Percentiles rank a stretch among this genome's conserved stretches.
These are phyloP conservation scores for Areca catechu DNA, from an alignment of 176 grass and related monocot species.

Conservation along the genomic window DNA sequence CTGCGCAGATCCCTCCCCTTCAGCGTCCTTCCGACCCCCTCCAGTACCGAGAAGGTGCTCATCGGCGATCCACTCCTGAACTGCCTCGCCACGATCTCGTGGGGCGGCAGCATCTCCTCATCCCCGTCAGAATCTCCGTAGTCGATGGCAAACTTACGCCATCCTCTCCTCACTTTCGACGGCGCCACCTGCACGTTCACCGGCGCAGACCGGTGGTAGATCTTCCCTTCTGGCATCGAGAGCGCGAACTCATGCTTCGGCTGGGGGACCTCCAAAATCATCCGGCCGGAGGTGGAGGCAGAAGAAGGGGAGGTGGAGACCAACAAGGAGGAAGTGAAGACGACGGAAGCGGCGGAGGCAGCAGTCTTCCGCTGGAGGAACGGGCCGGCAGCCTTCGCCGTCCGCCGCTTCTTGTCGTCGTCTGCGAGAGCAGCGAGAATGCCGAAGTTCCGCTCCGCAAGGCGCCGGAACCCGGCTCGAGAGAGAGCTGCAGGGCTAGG, in stretches of 20 bases:
- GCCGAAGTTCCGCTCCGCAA: conserved; percentile 7
- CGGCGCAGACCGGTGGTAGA: background rate
- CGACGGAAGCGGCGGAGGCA: too few species aligned
- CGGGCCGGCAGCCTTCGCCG: background rate
- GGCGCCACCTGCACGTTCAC: background rate
- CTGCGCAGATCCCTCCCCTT: conserved; percentile 86
- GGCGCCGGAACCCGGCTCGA: conserved; percentile 17
- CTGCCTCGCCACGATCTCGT: conserved; percentile 56
- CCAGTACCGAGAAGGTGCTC: conserved; percentile 70
- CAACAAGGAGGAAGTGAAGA: too few species aligned
- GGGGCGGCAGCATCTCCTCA: conserved; percentile 69
- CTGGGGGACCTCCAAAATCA: background rate
- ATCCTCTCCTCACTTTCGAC: background rate
- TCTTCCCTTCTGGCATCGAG: background rate
- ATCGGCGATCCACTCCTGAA: conserved; percentile 42
- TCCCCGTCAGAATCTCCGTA: conserved; percentile 29
- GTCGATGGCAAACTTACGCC: conserved; percentile 4
- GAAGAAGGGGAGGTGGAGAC: background rate
- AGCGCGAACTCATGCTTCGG: background rate
- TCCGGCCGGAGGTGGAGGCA: background rate
- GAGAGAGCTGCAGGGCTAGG: too few species aligned
- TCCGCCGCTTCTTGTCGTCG: background rate
- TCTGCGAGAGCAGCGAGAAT: conserved; percentile 1
- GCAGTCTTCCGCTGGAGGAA: too few species aligned
- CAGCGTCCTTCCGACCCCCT: conserved; percentile 67